Evolutionary conservation across 768 basidiomycete species (phyloP).

Genomic region (Amanita pseudoporphyria): DNA sequence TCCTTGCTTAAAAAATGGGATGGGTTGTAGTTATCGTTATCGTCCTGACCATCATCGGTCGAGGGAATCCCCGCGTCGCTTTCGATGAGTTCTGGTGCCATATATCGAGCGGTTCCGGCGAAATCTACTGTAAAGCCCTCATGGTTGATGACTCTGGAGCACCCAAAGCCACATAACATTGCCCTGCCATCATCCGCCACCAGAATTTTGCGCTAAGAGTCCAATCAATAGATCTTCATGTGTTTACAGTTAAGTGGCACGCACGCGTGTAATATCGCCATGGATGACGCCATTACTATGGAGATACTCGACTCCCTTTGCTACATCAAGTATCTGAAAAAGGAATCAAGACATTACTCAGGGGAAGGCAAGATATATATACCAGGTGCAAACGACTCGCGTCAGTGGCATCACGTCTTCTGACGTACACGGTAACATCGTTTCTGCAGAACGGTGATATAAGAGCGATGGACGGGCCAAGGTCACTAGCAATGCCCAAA

Average conservation of each 20-base stretch:
- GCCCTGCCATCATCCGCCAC: constrained; percentile 41
- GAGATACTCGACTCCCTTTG: constrained; percentile 47
- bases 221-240: not conserved
- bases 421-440: constrained; percentile 36
- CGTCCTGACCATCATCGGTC: no score
- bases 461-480: constrained; percentile 43
- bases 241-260: constrained; percentile 11
- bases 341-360: constrained; percentile 21
- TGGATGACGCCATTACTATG: constrained; percentile 49
- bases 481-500: constrained; percentile 43
- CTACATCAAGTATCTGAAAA: constrained; percentile 21
- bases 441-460: constrained; percentile 58
- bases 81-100: constrained; percentile 49
- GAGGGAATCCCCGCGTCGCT: constrained; percentile 31
- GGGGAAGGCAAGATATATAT: no score
- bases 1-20: constrained; percentile 27
- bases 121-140: constrained; percentile 30
- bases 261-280: constrained; percentile 53
- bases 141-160: constrained; percentile 44
- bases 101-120: constrained; percentile 40
- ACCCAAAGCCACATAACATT: constrained; percentile 53
- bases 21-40: constrained; percentile 26
- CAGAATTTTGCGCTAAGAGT: constrained; percentile 44
- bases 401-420: constrained; percentile 22
- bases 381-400: constrained; percentile 2